Evolutionary conservation across 2,329 filamentous ascomycete species (phyloP), one percentile per base, ranked within the genome.

Genomic region (Alternaria sp.): DNA sequence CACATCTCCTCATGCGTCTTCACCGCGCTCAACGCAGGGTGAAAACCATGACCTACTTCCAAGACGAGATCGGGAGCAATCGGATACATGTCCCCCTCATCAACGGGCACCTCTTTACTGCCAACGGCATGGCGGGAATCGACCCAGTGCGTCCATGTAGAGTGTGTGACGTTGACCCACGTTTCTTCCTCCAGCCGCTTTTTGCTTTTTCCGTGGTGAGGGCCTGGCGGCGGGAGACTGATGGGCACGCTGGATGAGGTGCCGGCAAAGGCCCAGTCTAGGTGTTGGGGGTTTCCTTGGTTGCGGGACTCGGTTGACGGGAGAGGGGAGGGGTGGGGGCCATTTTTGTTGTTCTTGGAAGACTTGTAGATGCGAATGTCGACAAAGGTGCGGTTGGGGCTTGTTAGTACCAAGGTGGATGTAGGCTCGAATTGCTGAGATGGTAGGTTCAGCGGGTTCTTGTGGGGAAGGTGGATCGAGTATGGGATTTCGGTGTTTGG

Each of bases 231-330:
- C 0, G 51, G 13, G n/a, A 58, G 28, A 0, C 42, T 51, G 10
- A 45, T 55, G 2, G 41, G 45, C 1, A 33, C 13, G 1, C 85
- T 85, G 1, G 75, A 40, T 0, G 58, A 61, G 1, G 49, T 80
- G 2, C 88, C 88, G 0, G 84, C 85, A 63, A 90, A 88, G 4
- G 84, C 88, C 88, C 88, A 90, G 65, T 90, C 87, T 2, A 90
- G 79, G 0, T 78, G 68, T 17, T 3, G 76, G 14, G 23, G 67
- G 60, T 77, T 72, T 28, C 71, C 74, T 4, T 36, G 42, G 46
- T 72, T 74, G 48, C 71, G 62, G 3, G 11, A 37, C 6, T 37
- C 9, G 6, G 14, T 10, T n/a, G 34, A 37, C 3, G n/a, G 34
- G 34, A 37, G 33, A n/a, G 14, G 6, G 33, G 34, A 13, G 59